Base-by-base conservation (phyloP, 495 filamentous ascomycete genomes). In the Ascobolus immersus region DNA sequence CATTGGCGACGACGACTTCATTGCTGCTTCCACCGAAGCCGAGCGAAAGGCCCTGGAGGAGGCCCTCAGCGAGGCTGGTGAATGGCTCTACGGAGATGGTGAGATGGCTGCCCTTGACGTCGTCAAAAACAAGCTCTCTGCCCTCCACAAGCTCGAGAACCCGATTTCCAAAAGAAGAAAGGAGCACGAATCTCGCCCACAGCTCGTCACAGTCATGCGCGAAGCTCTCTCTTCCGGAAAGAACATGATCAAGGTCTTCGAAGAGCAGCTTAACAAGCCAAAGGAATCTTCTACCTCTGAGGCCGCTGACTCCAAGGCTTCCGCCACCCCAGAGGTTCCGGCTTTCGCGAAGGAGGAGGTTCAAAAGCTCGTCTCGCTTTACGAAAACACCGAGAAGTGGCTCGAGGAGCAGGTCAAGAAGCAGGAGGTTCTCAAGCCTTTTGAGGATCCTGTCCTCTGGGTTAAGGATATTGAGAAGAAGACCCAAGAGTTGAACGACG, bases 1-100 rank as follows among this genome's bases (percentile, higher is more conserved):
- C 13, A 53, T 89, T 7, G 69, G 73, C 11, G 70, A 75, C 39
- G 67, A 73, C 35, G 63, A 62, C 11, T 93, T 93, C 51, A 54
- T 71, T 25, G 60, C 56, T 8, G 67, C 61, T 9, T 68, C 80
- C 28, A 82, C 71, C 71, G 74, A n/a, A 5, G 68, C 64, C 18
- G 55, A 70, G 14, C 46, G 91, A 34, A 61, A 71, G 40, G 39
- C 52, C 6, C 56, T 84, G 17, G 58, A 71, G 43, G 62, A 68
- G 3, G 59, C 68, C 19, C 56, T 86, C 22, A 57, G 62, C 18
- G 55, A 59, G 43, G 65, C 69, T n/a, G 17, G 28, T 10, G 12
- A 33, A 38, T 9, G 34, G 1, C 19, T 17, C 14, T 19, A 37
- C 12, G 14, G 34, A 15, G 25, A 17, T n/a, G 35, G 20, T 4